A percentile compares a stretch with the other conserved stretches of the same genome.
These are phyloP conservation scores for Ophiostoma triangulosporum DNA, from an alignment of 2,329 filamentous ascomycete species.

Conservation along the genomic window DNA sequence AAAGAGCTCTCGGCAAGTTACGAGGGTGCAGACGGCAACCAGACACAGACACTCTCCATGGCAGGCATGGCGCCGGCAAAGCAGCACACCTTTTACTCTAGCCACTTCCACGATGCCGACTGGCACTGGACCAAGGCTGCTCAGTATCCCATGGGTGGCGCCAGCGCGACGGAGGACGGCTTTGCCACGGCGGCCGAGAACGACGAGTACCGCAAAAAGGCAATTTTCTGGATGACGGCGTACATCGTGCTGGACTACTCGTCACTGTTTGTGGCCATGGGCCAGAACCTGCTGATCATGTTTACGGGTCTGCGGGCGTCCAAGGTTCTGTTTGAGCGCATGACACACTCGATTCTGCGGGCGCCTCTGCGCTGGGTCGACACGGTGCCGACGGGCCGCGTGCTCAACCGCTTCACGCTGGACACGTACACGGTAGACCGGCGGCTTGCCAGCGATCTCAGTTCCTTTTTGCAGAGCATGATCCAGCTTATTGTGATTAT, in stretches of 20 bases:
- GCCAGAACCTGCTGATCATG: conserved; percentile 18
- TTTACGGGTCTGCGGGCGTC: conserved; percentile 21
- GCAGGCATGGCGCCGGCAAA: neutral
- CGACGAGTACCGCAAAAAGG: conserved; percentile 12
- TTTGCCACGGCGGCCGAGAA: neutral
- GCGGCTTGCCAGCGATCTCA: conserved; percentile 19
- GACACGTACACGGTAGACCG: conserved; percentile 27
- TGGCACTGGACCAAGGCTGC: neutral
- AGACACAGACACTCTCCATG: neutral
- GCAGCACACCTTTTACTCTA: neutral
- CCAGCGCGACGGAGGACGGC: neutral
- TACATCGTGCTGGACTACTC: conserved; percentile 20
- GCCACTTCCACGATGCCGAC: neutral
- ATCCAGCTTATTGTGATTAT: conserved; percentile 24
- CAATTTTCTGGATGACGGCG: conserved; percentile 19
- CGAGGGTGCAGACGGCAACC: conserved; percentile 8
- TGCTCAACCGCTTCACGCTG: conserved; percentile 29
- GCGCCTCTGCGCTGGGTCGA: conserved; percentile 29
- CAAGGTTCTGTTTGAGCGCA: conserved; percentile 20
- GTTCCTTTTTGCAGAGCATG: conserved; percentile 18
- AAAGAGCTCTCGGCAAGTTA: conserved; percentile 22
- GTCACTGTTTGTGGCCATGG: conserved; percentile 12
- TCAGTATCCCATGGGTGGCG: neutral
- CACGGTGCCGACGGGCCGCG: conserved; percentile 26
- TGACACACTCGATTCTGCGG: conserved; percentile 24